Percentiles rank a stretch among this genome's conserved stretches.
Evolutionary conservation across 495 filamentous ascomycete species (phyloP).

Genomic region (Cryomyces minteri): DNA sequence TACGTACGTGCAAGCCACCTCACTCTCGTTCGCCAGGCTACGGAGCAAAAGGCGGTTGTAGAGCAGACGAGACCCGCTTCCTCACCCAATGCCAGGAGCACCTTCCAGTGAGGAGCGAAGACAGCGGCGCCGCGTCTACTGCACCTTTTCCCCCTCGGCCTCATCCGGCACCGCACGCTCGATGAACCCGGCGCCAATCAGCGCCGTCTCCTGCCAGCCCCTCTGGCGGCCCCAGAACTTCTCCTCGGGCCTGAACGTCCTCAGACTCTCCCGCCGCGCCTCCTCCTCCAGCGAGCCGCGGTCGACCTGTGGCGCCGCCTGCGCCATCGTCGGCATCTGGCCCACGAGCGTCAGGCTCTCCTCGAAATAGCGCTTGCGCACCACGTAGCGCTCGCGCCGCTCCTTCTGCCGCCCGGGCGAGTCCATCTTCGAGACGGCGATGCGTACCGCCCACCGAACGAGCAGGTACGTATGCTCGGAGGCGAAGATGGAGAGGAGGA

Average conservation of each 20-base stretch:
- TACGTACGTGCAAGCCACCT: no score
- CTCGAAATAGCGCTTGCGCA: slow-evolving; percentile 56
- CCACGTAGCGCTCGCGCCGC: slow-evolving; percentile 48
- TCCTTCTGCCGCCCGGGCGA: slow-evolving; percentile 70
- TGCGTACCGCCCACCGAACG: slow-evolving; percentile 47
- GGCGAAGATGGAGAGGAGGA: slow-evolving; percentile 70
- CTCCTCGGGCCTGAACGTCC: slow-evolving; percentile 34
- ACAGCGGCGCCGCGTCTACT: no score
- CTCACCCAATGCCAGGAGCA: no score
- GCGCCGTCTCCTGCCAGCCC: slow-evolving; percentile 39
- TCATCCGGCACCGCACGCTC: slow-evolving; percentile 22
- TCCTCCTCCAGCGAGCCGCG: slow-evolving; percentile 40
- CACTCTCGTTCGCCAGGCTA: no score
- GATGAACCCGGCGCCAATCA: slow-evolving; percentile 38
- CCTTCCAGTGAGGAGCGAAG: no score
- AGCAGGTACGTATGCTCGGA: slow-evolving; percentile 74
- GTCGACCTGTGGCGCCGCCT: slow-evolving; percentile 21
- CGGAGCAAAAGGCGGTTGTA: no score
- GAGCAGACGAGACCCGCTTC: no score
- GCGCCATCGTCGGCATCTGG: slow-evolving; percentile 12
- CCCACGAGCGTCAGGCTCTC: slow-evolving; percentile 30
- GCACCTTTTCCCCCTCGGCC: slow-evolving; percentile 32
- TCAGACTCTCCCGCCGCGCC: slow-evolving; percentile 36
- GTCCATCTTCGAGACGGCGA: slow-evolving; percentile 61
- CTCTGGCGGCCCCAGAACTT: slow-evolving; percentile 53